phyloP scores from a whole-genome alignment of 2,329 filamentous ascomycete species.

The Nemania sp. region DNA sequence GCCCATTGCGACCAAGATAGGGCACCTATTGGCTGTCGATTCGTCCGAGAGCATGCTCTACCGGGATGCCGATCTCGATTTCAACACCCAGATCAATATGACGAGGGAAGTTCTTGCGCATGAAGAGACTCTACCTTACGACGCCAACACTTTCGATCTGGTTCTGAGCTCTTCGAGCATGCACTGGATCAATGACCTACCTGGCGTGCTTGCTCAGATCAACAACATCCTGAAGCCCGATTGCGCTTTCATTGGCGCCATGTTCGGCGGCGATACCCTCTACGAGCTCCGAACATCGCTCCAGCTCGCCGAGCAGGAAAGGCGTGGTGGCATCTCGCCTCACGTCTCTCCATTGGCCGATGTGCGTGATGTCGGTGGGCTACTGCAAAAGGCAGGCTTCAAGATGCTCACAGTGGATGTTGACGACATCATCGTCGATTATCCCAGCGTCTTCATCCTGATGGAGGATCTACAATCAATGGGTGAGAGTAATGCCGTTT shows the following conservation, averaged over 20 bases:
- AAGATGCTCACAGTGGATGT: slow-evolving; percentile 96
- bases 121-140: slow-evolving; percentile 76
- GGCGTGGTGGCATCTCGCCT: slow-evolving; percentile 86
- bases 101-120: slow-evolving; percentile 74
- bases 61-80: slow-evolving; percentile 74
- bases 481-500: slow-evolving; percentile 89
- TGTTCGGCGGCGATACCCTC: slow-evolving; percentile 93
- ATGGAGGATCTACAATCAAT: slow-evolving; percentile 96
- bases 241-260: slow-evolving; percentile 87
- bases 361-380: slow-evolving; percentile 84
- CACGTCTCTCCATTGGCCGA: slow-evolving; percentile 91
- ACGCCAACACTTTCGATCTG: slow-evolving; percentile 78
- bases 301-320: slow-evolving; percentile 88
- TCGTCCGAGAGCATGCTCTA: slow-evolving; percentile 77
- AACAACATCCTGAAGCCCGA: slow-evolving; percentile 89
- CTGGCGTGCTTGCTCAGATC: slow-evolving; percentile 79
- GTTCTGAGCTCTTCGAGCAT: slow-evolving; percentile 86
- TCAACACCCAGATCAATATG: slow-evolving; percentile 74
- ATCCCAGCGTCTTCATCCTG: slow-evolving; percentile 83
- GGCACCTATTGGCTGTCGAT: slow-evolving; percentile 77
- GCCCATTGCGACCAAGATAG: slow-evolving; percentile 72
- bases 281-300: slow-evolving; percentile 92
- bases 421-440: slow-evolving; percentile 96
- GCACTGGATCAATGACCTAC: slow-evolving; percentile 98
- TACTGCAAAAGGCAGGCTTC: slow-evolving; percentile 86